Evolutionary conservation across 441 rosid genomes (phyloP), one percentile per base, ranked within the genome.

Genomic region (Adansonia rubrostipa): DNA sequence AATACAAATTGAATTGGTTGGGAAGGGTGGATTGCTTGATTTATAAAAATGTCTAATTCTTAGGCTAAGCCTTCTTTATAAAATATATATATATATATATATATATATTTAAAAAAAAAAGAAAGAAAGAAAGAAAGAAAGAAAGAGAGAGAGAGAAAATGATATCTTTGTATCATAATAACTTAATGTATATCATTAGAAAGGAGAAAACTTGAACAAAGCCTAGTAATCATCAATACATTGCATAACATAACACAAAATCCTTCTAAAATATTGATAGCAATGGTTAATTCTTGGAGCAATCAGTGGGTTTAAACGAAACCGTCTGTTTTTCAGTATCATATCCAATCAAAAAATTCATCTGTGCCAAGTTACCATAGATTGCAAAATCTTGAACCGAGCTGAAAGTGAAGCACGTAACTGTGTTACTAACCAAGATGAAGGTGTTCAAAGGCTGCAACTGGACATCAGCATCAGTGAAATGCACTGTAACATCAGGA

Each of bases 371-470:
- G 64, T 60, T 60, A 22, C 64, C 64, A 60, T 60, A 3, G 64
- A 60, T 60, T 60, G 64, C 36, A 9, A 58, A 20, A 58, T 22
- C 6, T 60, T 20, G 14, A 22, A 9, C 1, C 10, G 64, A 1
- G 10, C 6, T 13, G 15, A 60, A 60, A 14, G 33, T 60, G 28
- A 60, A 60, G 64, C 64, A 60, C 14, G 14, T 1, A 60, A 24
- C 33, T 24, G 36, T 3, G 3, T 60, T 13, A 0, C 36, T 20
- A 60, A 60, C 36, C 7, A 9, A 11, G 33, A 60, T 6, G 13
- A 60, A 60, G 64, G 15, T 60, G 64, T 60, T 60, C 64, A 20
- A 60, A 5, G 66, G 66, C 66, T 62, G 24, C n/a, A 62, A 5
- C n/a, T 10, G 1, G 15, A 62, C 44, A 11, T 62, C 66, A 2